Conservation (phyloP, 768 basidiomycete genomes). For the Candolleomyces aberdarensis region DNA sequence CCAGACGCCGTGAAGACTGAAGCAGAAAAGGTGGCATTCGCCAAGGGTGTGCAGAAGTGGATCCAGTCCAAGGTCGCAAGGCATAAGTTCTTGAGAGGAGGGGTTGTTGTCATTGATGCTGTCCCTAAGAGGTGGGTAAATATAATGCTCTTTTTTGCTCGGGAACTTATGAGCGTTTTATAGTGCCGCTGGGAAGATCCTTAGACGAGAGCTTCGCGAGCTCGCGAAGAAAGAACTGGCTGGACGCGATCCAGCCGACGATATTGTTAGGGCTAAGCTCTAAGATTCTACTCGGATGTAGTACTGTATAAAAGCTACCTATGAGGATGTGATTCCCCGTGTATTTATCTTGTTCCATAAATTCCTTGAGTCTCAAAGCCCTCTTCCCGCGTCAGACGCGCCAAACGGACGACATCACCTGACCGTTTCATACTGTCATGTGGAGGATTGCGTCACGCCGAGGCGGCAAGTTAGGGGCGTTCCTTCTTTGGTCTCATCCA, state of each 20-base stretch:
- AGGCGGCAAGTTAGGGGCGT: too few relatives aligned
- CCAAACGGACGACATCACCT: neutral
- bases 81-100: constrained; percentile 80
- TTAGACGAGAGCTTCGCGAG: constrained; percentile 73
- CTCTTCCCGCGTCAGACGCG: neutral
- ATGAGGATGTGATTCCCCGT: too few relatives aligned
- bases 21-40: constrained; percentile 41
- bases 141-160: neutral
- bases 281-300: constrained; percentile 13
- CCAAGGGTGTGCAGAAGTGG: constrained; percentile 59
- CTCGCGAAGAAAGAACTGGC: constrained; percentile 55
- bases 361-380: too few relatives aligned
- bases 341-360: too few relatives aligned
- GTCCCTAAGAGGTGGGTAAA: constrained; percentile 64
- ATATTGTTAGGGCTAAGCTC: constrained; percentile 31
- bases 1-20: constrained; percentile 33
- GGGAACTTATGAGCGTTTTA: constrained; percentile 5
- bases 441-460: too few relatives aligned
- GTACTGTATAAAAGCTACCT: too few relatives aligned
- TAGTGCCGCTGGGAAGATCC: constrained; percentile 86
- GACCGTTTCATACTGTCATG: neutral
- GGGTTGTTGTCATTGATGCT: constrained; percentile 56
- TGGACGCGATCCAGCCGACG: constrained; percentile 35
- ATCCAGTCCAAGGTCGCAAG: constrained; percentile 62
- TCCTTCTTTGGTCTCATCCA: too few relatives aligned